Percentiles rank a stretch among this genome's conserved stretches.
phyloP scores from a whole-genome alignment of 164 flowering plant species.

The Euptelea pleiosperma region DNA sequence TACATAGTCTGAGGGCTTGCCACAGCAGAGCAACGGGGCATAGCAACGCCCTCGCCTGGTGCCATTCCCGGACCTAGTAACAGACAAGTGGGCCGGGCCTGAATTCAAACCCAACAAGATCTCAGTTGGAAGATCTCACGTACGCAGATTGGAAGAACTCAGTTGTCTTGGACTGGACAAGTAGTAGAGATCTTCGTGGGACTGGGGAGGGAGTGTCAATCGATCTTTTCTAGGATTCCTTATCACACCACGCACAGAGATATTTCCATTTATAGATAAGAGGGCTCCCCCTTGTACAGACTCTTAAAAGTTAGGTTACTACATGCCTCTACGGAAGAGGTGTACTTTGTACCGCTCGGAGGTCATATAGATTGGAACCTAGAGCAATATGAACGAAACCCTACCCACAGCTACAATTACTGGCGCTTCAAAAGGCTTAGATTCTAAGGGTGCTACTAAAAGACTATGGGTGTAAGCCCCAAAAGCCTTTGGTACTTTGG shows the following conservation, averaged over 20 bases:
- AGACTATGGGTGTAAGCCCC: not conserved
- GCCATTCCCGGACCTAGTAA: slow-evolving; percentile 8
- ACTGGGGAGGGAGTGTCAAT: slow-evolving; percentile 7
- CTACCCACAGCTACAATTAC: not conserved
- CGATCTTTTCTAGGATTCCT: slow-evolving; percentile 7
- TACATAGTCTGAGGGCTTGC: too few relatives aligned
- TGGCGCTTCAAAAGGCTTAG: not conserved
- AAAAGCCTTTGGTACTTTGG: not conserved
- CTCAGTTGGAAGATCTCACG: not conserved
- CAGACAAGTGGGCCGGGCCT: not conserved
- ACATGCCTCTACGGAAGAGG: slow-evolving; percentile 6
- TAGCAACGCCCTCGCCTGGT: slow-evolving; percentile 2
- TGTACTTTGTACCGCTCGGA: too few relatives aligned
- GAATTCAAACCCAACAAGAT: not conserved
- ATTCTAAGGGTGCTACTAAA: slow-evolving; percentile 1
- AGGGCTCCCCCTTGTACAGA: slow-evolving; percentile 7
- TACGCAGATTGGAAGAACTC: slow-evolving; percentile 3
- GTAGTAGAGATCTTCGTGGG: slow-evolving; percentile 9
- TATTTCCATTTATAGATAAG: slow-evolving; percentile 12
- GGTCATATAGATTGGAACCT: slow-evolving; percentile 1
- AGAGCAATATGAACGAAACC: not conserved
- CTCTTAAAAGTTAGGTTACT: slow-evolving; percentile 7
- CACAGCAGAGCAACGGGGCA: slow-evolving; percentile 1
- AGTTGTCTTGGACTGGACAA: slow-evolving; percentile 8
- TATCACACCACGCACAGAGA: slow-evolving; percentile 1